phyloP scores from a whole-genome alignment of 106 monocot species.

The Allium fistulosum region DNA sequence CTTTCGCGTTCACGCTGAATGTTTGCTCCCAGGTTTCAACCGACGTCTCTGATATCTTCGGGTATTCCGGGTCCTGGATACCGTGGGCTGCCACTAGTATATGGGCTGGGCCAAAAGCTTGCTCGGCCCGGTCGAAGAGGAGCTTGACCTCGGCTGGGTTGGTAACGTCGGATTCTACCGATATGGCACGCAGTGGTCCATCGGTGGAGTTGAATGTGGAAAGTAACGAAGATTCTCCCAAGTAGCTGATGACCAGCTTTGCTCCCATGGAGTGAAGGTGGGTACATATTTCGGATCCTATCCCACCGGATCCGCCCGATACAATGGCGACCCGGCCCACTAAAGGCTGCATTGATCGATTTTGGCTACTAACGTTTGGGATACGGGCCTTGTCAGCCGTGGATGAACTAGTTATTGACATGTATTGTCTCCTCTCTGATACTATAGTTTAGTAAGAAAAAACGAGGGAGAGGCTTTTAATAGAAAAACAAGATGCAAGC shows the following conservation, averaged over 20 bases:
- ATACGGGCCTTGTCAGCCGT: background rate
- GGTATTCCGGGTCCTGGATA: conserved; percentile 14
- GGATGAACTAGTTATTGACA: too few species aligned
- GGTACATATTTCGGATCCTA: conserved; percentile 15
- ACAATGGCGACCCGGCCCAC: conserved; percentile 15
- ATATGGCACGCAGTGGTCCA: conserved; percentile 1
- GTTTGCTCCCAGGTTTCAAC: conserved; percentile 1
- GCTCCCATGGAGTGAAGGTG: conserved; percentile 22
- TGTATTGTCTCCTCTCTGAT: too few species aligned
- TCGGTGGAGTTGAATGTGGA: background rate
- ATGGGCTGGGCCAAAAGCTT: conserved; percentile 10
- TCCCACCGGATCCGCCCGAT: conserved; percentile 17
- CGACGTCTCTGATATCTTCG: background rate
- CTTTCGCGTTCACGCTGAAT: conserved; percentile 14
- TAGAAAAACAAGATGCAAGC: too few species aligned
- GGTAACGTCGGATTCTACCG: conserved; percentile 11
- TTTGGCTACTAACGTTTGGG: background rate
- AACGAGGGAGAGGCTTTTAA: too few species aligned
- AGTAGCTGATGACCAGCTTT: conserved; percentile 7
- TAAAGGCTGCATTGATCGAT: conserved; percentile 1
- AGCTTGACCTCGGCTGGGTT: conserved; percentile 7
- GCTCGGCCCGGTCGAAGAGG: conserved; percentile 11
- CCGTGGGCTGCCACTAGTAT: conserved; percentile 9
- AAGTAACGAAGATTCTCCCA: conserved; percentile 12
- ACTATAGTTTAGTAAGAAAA: too few species aligned